A percentile compares a stretch with the other conserved stretches of the same genome.
These are phyloP conservation scores for Globisporangium echinulatum DNA, from an alignment of 352 stramenopile genomes.

Conservation along the genomic window DNA sequence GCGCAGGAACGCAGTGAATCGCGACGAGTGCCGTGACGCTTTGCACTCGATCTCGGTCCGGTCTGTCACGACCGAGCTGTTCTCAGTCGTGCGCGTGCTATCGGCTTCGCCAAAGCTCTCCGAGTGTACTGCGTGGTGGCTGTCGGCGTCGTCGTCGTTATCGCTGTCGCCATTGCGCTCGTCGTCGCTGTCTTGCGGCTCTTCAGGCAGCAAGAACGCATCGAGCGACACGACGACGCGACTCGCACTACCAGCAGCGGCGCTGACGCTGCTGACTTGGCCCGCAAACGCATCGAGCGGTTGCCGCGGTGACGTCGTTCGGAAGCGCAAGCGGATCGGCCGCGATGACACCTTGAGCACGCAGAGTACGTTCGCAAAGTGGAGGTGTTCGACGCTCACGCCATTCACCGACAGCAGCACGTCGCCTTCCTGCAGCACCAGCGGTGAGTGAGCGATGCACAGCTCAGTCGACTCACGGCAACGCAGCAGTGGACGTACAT, in stretches of 20 bases:
- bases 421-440: slow-evolving; percentile 49
- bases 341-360: slow-evolving; percentile 64
- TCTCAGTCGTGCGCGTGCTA: slow-evolving; percentile 61
- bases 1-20: slow-evolving; percentile 53
- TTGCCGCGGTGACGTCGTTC: slow-evolving; percentile 20
- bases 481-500: slow-evolving; percentile 17
- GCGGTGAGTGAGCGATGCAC: background rate
- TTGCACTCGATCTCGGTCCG: slow-evolving; percentile 43
- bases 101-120: slow-evolving; percentile 75
- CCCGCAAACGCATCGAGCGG: slow-evolving; percentile 13
- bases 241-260: background rate
- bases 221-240: slow-evolving; percentile 12
- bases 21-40: slow-evolving; percentile 42
- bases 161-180: slow-evolving; percentile 46
- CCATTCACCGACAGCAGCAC: slow-evolving; percentile 65
- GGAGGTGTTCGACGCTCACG: slow-evolving; percentile 52
- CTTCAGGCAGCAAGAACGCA: slow-evolving; percentile 31
- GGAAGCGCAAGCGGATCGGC: slow-evolving; percentile 64
- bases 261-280: slow-evolving; percentile 7
- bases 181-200: slow-evolving; percentile 33
- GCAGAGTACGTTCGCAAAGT: slow-evolving; percentile 58
- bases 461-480: background rate
- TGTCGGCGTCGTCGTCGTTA: slow-evolving; percentile 53
- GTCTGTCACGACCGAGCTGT: slow-evolving; percentile 64
- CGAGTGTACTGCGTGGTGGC: slow-evolving; percentile 60